Evolutionary conservation across 495 filamentous ascomycete genomes (phyloP).

Genomic region (Penicillium samsonianum): DNA sequence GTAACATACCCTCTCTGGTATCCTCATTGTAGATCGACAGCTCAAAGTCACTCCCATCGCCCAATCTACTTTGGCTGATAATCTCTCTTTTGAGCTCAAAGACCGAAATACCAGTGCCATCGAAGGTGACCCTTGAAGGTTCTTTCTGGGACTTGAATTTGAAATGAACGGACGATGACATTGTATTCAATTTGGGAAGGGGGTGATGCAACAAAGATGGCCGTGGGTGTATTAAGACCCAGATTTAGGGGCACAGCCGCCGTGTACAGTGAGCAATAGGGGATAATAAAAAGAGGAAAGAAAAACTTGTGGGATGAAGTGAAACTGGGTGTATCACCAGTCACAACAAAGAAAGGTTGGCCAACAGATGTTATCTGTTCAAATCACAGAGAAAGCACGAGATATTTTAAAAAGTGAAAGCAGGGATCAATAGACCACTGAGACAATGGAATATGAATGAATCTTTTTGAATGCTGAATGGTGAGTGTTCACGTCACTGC

Average conservation of each 20-base stretch:
- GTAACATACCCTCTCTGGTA: slow-evolving; percentile 74
- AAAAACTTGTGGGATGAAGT: slow-evolving; percentile 16
- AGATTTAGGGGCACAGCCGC: slow-evolving; percentile 33
- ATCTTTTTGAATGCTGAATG: slow-evolving; percentile 34
- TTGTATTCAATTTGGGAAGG: slow-evolving; percentile 56
- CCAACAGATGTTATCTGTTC: slow-evolving; percentile 1
- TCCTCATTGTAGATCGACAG: slow-evolving; percentile 90
- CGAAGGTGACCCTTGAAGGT: slow-evolving; percentile 89
- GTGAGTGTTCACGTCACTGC: slow-evolving; percentile 36
- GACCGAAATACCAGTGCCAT: slow-evolving; percentile 96
- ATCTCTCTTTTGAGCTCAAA: slow-evolving; percentile 99
- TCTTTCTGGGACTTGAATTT: slow-evolving; percentile 99
- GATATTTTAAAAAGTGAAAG: slow-evolving; percentile 22
- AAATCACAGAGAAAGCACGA: slow-evolving; percentile 10
- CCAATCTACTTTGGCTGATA: slow-evolving; percentile 88
- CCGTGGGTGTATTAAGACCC: slow-evolving; percentile 36
- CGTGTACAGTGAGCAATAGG: slow-evolving; percentile 33
- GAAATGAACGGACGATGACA: slow-evolving; percentile 99
- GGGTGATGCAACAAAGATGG: slow-evolving; percentile 29
- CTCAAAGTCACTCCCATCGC: slow-evolving; percentile 96
- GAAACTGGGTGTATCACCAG: slow-evolving; percentile 19
- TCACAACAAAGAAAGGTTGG: slow-evolving; percentile 18
- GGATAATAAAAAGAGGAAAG: slow-evolving; percentile 22
- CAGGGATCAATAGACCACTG: slow-evolving; percentile 30
- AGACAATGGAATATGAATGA: slow-evolving; percentile 32